A percentile compares a stretch with the other conserved stretches of the same genome.
phyloP scores from a whole-genome alignment of 352 stramenopile species.

The Phytophthora tentaculata region DNA sequence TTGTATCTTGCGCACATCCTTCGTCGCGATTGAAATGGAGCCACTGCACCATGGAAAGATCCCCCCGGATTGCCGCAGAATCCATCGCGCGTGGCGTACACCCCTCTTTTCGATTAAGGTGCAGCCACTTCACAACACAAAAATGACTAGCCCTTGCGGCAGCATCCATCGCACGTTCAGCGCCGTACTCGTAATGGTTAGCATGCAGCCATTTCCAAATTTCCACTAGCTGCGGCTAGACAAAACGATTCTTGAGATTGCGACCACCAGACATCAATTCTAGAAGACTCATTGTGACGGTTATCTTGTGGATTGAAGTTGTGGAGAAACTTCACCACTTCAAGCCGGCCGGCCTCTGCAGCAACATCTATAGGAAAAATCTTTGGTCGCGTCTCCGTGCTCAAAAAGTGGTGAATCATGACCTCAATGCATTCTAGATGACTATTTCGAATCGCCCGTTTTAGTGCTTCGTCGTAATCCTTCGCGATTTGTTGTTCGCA shows the following conservation, averaged over 20 bases:
- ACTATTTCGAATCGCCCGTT: not conserved
- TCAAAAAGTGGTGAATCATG: not conserved
- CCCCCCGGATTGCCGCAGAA: too few species aligned
- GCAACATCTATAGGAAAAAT: not conserved
- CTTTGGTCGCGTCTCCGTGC: not conserved
- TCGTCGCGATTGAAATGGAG: slow-evolving; percentile 2
- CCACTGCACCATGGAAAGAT: slow-evolving; percentile 2
- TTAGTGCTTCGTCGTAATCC: not conserved
- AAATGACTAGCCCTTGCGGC: not conserved
- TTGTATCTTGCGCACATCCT: not conserved
- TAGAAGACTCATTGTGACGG: not conserved
- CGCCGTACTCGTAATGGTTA: not conserved
- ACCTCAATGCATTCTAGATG: not conserved
- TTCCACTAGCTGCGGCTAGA: not conserved
- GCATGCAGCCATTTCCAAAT: slow-evolving; percentile 19
- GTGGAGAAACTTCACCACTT: not conserved
- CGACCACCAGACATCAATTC: not conserved
- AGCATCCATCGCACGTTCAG: not conserved
- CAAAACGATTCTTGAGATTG: not conserved
- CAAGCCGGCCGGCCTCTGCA: not conserved
- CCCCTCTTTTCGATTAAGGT: too few species aligned
- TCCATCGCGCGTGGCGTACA: too few species aligned
- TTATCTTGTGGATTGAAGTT: not conserved
- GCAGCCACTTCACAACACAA: too few species aligned
- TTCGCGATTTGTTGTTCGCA: not conserved